Base-by-base conservation (phyloP, 345 rosid genomes). In the Orychophragmus violaceus region DNA sequence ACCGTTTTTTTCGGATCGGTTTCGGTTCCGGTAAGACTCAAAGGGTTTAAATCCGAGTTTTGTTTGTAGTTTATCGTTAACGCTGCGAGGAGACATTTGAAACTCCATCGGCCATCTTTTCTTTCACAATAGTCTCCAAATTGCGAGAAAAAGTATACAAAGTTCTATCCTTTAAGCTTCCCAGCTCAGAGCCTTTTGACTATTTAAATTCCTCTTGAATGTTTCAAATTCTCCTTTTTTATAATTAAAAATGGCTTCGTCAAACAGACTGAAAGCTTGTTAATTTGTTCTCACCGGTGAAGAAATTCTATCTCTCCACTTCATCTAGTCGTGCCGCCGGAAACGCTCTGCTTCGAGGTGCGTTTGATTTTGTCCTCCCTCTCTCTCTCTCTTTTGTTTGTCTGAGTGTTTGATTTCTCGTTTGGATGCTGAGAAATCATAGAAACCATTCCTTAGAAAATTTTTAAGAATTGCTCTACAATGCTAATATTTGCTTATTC, bases 171-270 rank as follows among this genome's bases (percentile, higher is more conserved):
- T 41, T 66, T 5, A 41, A 54, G 57, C 28, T 46, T 18, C 13
- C 48, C 51, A 48, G 42, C 49, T 51, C 14, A 29, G 30, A 52
- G 37, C 11, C 33, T 18, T 45, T 25, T 27, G 22, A 61, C 14
- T 70, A 61, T 61, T 72, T 49, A 29, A 64, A 37, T 37, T 1
- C 52, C 66, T 72, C 66, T n/a, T 36, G 76, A 72, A 64, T 21
- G 0, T 21, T 64, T 64, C 76, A 72, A 72, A 64, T 6, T 2
- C 11, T 45, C 10, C 21, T 51, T n/a, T 21, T 21, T 4, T 5
- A 4, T 8, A 3, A 1, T 10, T 19, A 17, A 42, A 33, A 56
- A 35, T 35, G 65, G 70, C 33, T 64, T 22, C 53, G 65, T 64
- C 70, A 71, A 64, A 64, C 51, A 55, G 29, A 17, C 13, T 37